A percentile compares a stretch with the other conserved stretches of the same genome.
These are phyloP conservation scores for Ceratobasidium sp. DNA, from an alignment of 1,284 basidiomycete genomes.

Conservation along the genomic window DNA sequence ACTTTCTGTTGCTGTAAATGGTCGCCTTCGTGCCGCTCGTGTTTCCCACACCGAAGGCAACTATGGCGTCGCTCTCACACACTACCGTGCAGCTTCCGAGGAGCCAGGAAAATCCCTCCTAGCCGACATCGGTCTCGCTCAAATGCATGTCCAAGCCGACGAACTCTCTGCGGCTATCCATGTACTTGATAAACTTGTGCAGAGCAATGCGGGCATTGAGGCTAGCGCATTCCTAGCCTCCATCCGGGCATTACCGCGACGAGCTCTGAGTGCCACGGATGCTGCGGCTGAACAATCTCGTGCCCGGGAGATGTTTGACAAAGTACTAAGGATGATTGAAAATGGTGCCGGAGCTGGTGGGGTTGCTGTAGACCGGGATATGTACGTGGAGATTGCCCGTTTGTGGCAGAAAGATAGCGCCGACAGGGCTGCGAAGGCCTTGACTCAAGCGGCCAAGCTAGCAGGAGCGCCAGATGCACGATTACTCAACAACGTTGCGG, in stretches of 20 bases:
- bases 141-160: slow-evolving; percentile 82
- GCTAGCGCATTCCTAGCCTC: slow-evolving; percentile 89
- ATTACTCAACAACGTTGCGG: slow-evolving; percentile 84
- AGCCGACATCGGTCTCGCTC: slow-evolving; percentile 83
- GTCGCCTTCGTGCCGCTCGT: slow-evolving; percentile 77
- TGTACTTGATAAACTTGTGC: slow-evolving; percentile 82
- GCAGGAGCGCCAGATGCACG: slow-evolving; percentile 63
- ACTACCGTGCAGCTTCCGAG: slow-evolving; percentile 78
- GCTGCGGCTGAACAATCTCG: slow-evolving; percentile 71
- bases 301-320: slow-evolving; percentile 83
- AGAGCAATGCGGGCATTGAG: slow-evolving; percentile 61
- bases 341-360: slow-evolving; percentile 42
- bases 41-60: slow-evolving; percentile 74
- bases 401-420: slow-evolving; percentile 84
- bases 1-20: slow-evolving; percentile 77
- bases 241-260: slow-evolving; percentile 78
- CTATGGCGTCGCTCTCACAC: slow-evolving; percentile 69
- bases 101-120: slow-evolving; percentile 77
- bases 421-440: slow-evolving; percentile 73
- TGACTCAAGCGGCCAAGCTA: slow-evolving; percentile 74
- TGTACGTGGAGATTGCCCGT: slow-evolving; percentile 85
- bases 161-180: slow-evolving; percentile 83
- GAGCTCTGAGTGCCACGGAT: slow-evolving; percentile 78
- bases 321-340: slow-evolving; percentile 71
- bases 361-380: slow-evolving; percentile 66